Percentiles rank a stretch among this genome's conserved stretches.
These are phyloP conservation scores for Morella rubra DNA, from an alignment of 306 rosid species.

Conservation along the genomic window DNA sequence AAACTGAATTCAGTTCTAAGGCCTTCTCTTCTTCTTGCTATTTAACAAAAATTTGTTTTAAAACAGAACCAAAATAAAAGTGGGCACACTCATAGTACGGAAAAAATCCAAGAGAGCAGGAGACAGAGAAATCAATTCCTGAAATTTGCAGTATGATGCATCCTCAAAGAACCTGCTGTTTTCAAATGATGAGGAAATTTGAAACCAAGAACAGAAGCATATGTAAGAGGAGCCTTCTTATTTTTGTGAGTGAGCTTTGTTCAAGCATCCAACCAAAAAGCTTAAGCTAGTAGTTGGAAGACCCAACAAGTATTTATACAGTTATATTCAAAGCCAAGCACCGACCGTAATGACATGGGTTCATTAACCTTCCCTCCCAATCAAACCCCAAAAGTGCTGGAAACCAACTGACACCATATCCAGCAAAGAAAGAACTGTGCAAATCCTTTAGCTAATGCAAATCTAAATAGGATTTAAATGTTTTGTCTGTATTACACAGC, in stretches of 20 bases:
- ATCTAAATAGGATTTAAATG: neutral
- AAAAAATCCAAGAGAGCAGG: neutral
- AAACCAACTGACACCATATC: neutral
- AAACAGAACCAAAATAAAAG: neutral
- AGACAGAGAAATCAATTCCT: neutral
- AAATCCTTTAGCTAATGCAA: neutral
- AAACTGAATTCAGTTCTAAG: neutral
- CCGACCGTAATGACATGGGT: too few species aligned
- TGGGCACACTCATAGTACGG: neutral
- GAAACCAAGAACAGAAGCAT: neutral
- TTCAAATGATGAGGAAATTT: neutral
- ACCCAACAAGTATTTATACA: too few species aligned
- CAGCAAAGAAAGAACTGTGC: neutral
- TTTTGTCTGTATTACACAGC: neutral
- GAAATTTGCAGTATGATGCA: neutral
- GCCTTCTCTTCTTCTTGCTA: neutral
- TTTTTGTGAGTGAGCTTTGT: neutral
- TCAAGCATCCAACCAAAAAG: too few species aligned
- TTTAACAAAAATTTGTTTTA: neutral
- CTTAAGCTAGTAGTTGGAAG: too few species aligned
- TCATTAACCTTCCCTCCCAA: too few species aligned
- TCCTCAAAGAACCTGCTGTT: neutral
- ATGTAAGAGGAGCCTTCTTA: neutral
- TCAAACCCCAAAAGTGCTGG: too few species aligned
- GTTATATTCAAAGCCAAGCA: too few species aligned